A percentile compares a stretch with the other conserved stretches of the same genome.
These are phyloP conservation scores for Stagonosporopsis chrysanthemi DNA, from an alignment of 2,329 filamentous ascomycete species.

Conservation along the genomic window DNA sequence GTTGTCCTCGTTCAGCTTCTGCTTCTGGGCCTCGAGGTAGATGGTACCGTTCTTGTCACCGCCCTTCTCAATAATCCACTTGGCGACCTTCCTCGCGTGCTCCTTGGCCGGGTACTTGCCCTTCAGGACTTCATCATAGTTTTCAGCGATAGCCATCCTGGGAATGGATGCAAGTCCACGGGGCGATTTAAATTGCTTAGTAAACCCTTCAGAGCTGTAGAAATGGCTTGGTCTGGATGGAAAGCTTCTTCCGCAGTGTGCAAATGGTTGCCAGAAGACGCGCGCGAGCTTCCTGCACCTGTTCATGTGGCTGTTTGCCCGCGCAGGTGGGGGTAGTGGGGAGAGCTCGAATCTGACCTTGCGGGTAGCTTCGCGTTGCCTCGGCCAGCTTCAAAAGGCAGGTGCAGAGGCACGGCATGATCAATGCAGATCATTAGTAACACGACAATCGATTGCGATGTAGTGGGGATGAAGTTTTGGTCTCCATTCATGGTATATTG, in stretches of 20 bases:
- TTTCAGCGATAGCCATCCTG: constrained; percentile 43
- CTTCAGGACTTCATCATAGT: constrained; percentile 54
- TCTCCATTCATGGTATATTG: constrained; percentile 7
- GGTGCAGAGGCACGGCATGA: constrained; percentile 17
- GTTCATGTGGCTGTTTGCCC: constrained; percentile 24
- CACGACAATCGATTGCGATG: background rate
- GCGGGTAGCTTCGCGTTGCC: constrained; percentile 28
- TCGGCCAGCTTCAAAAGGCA: constrained; percentile 28
- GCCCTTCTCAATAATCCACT: constrained; percentile 73
- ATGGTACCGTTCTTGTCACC: constrained; percentile 74
- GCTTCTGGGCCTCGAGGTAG: constrained; percentile 87
- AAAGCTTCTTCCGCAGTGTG: constrained; percentile 18
- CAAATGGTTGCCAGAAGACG: constrained; percentile 21
- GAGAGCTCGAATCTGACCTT: constrained; percentile 24
- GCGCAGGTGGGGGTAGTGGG: constrained; percentile 37
- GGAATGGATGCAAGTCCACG: constrained; percentile 12
- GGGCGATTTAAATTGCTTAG: constrained; percentile 10
- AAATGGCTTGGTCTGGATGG: constrained; percentile 9
- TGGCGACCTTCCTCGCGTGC: constrained; percentile 83
- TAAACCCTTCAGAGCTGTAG: constrained; percentile 5
- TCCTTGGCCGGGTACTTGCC: constrained; percentile 82
- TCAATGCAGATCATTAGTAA: constrained; percentile 4
- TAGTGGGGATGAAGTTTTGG: background rate
- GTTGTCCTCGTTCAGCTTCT: constrained; percentile 85
- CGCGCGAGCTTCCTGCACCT: constrained; percentile 28